These are phyloP conservation scores for Rhodotorula sp. DNA, from an alignment of 1,284 basidiomycete species.

Conservation along the genomic window DNA sequence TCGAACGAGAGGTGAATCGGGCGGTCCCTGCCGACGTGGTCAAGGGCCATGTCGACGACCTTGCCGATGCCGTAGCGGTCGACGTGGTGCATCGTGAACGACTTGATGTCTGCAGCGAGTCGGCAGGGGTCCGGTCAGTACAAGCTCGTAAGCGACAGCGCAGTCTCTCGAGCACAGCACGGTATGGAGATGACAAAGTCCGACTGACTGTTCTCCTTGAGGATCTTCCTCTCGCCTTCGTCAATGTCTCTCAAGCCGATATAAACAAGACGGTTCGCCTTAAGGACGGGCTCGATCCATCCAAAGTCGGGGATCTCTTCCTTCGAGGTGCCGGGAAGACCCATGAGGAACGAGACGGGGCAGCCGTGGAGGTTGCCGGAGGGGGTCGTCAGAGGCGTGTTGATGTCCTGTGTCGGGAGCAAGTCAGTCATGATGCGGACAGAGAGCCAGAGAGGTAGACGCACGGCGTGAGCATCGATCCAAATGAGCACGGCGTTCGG, in stretches of 20 bases:
- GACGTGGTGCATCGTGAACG: conserved; percentile 97
- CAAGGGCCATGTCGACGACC: conserved; percentile 92
- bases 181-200: background rate
- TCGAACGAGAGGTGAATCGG: conserved; percentile 97
- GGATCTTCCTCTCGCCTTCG: conserved; percentile 79
- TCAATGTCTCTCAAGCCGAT: conserved; percentile 96
- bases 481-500: conserved; percentile 80
- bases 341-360: conserved; percentile 86
- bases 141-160: too few species aligned
- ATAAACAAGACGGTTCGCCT: conserved; percentile 76
- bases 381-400: conserved; percentile 76
- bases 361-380: conserved; percentile 98
- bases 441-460: background rate
- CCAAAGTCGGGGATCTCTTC: conserved; percentile 60
- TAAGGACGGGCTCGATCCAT: conserved; percentile 76
- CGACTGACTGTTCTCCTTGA: conserved; percentile 65
- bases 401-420: conserved; percentile 83
- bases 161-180: too few species aligned
- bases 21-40: conserved; percentile 79
- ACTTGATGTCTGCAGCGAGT: conserved; percentile 64
- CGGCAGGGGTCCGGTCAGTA: background rate
- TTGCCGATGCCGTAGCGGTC: conserved; percentile 94
- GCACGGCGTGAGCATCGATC: conserved; percentile 56
- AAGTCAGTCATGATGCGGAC: background rate
- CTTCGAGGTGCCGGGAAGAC: conserved; percentile 46